These are phyloP conservation scores for Nannochloropsis gaditana DNA, from an alignment of 108 stramenopile species.

Conservation along the genomic window DNA sequence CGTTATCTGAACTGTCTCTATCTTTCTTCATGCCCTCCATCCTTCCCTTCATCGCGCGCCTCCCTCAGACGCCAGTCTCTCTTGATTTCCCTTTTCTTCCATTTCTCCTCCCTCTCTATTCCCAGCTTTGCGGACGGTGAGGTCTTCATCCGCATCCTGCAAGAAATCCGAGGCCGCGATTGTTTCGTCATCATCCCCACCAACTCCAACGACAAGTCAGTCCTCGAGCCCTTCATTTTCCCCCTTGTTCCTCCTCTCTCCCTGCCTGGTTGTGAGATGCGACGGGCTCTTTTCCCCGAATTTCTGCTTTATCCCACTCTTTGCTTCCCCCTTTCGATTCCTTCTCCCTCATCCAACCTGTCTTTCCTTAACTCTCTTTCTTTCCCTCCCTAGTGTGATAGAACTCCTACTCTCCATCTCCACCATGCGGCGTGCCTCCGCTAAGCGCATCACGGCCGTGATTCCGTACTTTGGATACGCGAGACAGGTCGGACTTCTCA, in stretches of 20 bases:
- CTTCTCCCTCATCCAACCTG: too few species aligned
- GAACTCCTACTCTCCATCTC: slow-evolving; percentile 28
- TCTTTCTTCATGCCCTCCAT: too few species aligned
- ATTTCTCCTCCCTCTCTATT: background rate
- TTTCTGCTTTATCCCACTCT: too few species aligned
- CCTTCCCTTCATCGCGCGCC: too few species aligned
- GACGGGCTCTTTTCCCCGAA: too few species aligned
- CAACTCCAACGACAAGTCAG: slow-evolving; percentile 5
- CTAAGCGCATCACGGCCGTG: slow-evolving; percentile 90
- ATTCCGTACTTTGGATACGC: slow-evolving; percentile 99
- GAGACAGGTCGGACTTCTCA: slow-evolving; percentile 63
- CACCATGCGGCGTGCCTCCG: slow-evolving; percentile 83
- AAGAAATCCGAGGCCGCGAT: background rate
- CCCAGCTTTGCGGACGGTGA: background rate
- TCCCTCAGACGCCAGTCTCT: too few species aligned
- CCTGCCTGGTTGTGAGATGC: slow-evolving; percentile 56
- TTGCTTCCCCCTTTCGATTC: too few species aligned
- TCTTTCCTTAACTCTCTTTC: too few species aligned
- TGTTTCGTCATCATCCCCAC: background rate
- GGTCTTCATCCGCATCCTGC: background rate
- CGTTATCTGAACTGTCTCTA: too few species aligned
- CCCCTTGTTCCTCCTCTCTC: slow-evolving; percentile 50
- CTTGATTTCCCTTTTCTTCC: background rate
- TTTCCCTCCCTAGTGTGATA: too few species aligned
- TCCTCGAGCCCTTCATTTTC: background rate